A percentile compares a stretch with the other conserved stretches of the same genome.
Conservation (phyloP, 352 stramenopile species). For the Phytophthora foliorum region DNA sequence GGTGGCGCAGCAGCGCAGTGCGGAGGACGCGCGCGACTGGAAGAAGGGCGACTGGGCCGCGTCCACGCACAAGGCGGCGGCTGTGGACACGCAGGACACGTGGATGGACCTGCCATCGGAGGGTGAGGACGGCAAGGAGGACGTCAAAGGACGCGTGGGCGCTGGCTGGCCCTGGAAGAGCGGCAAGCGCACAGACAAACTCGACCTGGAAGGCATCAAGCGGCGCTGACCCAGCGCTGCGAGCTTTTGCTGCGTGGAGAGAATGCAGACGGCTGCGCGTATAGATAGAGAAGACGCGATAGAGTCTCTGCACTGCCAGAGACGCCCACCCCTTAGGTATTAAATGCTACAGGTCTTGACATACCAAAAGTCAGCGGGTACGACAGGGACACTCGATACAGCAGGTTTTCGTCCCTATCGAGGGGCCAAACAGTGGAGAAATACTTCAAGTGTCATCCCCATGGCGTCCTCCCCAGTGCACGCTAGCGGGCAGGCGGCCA, state of each 20-base stretch:
- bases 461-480: constrained; percentile 51
- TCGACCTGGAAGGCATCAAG: constrained; percentile 73
- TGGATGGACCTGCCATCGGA: constrained; percentile 45
- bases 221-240: constrained; percentile 27
- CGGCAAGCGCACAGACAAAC: constrained; percentile 45
- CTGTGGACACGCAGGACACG: constrained; percentile 31
- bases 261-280: not conserved
- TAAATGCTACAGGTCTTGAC: constrained; percentile 36
- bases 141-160: constrained; percentile 70
- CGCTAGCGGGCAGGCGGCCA: constrained; percentile 35
- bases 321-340: constrained; percentile 17
- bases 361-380: constrained; percentile 11
- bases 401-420: not conserved
- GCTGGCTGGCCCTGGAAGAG: constrained; percentile 78
- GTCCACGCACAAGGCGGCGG: constrained; percentile 1
- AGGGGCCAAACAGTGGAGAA: constrained; percentile 7
- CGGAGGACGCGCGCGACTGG: constrained; percentile 19
- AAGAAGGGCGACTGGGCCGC: constrained; percentile 35
- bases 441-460: not conserved
- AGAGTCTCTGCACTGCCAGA: not conserved
- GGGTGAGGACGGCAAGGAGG: constrained; percentile 42
- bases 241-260: not conserved
- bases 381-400: constrained; percentile 9
- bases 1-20: constrained; percentile 55
- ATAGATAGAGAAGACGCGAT: constrained; percentile 17